Conservation (phyloP, 345 rosid genomes). For the Eucalyptus curtisii region DNA sequence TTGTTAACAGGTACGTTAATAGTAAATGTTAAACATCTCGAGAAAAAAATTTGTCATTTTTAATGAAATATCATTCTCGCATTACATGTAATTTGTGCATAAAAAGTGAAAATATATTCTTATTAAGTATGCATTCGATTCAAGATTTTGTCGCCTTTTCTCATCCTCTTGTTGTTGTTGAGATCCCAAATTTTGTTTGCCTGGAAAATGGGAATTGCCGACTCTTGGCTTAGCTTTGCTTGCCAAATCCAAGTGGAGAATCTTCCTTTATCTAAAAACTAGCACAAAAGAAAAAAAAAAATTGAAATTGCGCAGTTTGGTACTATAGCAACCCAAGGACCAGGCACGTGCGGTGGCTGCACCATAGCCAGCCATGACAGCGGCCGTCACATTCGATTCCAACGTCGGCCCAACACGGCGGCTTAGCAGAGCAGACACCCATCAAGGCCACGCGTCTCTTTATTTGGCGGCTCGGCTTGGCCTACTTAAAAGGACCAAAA, state of each 20-base stretch:
- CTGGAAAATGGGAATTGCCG: neutral
- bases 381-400: neutral
- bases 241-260: neutral
- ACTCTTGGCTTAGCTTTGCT: neutral
- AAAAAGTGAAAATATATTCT: neutral
- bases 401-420: neutral
- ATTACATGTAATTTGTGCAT: neutral
- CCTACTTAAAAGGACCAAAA: neutral
- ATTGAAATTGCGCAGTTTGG: neutral
- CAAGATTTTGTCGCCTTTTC: neutral
- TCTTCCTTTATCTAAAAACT: neutral
- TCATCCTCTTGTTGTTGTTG: neutral
- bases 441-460: neutral
- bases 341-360: neutral
- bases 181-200: neutral
- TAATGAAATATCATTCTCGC: fast-evolving
- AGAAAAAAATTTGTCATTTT: neutral
- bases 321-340: neutral
- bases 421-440: neutral
- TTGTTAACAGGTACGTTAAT: fast-evolving
- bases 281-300: neutral
- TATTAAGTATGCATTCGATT: neutral
- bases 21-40: fast-evolving
- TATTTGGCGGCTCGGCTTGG: neutral
- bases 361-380: neutral